Conservation (phyloP, 495 filamentous ascomycete genomes). For the Penicillium parvum region DNA sequence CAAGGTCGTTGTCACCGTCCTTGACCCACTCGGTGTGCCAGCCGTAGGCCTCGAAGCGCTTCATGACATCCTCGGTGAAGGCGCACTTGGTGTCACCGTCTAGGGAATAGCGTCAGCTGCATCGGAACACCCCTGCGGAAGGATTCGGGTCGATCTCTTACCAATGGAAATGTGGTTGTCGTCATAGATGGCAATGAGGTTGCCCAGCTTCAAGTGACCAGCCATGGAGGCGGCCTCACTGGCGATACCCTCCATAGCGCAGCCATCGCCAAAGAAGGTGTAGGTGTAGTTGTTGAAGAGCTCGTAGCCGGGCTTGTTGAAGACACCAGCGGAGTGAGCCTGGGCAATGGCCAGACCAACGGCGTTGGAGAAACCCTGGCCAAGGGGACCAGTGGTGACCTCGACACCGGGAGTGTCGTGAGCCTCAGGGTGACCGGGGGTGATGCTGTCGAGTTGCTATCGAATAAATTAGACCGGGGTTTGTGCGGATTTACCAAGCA, state of each 20-base stretch:
- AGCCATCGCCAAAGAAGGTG: conserved; percentile 94
- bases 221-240: conserved; percentile 87
- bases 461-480: conserved; percentile 1
- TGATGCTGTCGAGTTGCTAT: conserved; percentile 83
- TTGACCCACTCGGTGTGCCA: conserved; percentile 88
- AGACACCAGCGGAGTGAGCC: conserved; percentile 79
- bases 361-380: conserved; percentile 91
- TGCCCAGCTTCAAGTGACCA: conserved; percentile 95
- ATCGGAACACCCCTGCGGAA: not conserved
- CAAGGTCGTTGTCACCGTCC: conserved; percentile 87
- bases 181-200: conserved; percentile 94
- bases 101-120: conserved; percentile 21
- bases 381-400: conserved; percentile 95
- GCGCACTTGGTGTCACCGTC: conserved; percentile 93
- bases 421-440: conserved; percentile 93
- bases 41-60: conserved; percentile 96
- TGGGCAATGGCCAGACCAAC: conserved; percentile 97
- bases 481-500: not conserved
- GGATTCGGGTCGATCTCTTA: conserved; percentile 36
- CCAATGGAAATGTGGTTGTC: conserved; percentile 97
- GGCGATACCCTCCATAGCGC: conserved; percentile 97
- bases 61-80: conserved; percentile 95
- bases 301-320: conserved; percentile 96
- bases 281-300: conserved; percentile 96
- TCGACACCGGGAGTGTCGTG: conserved; percentile 96